Conservation (phyloP, 2,329 filamentous ascomycete species). For the Paramyrothecium sp. region DNA sequence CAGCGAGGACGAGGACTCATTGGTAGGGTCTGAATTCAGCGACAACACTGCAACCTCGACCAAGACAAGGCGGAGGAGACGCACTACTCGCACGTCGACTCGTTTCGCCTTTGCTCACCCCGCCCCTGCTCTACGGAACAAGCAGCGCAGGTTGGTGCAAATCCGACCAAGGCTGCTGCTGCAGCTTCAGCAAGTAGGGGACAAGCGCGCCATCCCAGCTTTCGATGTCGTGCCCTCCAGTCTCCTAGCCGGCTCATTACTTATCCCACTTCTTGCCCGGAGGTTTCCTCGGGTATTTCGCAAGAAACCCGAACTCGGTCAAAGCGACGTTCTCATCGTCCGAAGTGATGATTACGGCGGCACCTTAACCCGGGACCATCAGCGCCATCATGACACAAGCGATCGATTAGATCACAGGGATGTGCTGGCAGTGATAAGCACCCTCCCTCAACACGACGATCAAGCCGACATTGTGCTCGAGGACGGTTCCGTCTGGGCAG, state of each 20-base stretch:
- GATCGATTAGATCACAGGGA: constrained; percentile 46
- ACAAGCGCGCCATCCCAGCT: constrained; percentile 62
- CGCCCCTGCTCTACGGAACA: constrained; percentile 53
- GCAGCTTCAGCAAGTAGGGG: constrained; percentile 67
- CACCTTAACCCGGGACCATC: constrained; percentile 15
- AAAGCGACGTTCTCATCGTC: constrained; percentile 69
- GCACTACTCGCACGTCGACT: constrained; percentile 54
- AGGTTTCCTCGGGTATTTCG: constrained; percentile 64
- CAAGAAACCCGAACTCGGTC: constrained; percentile 61
- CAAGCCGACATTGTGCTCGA: constrained; percentile 65
- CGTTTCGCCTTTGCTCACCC: constrained; percentile 68
- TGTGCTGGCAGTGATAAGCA: constrained; percentile 68
- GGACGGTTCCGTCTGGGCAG: constrained; percentile 60
- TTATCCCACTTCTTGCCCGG: constrained; percentile 57
- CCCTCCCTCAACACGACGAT: constrained; percentile 46
- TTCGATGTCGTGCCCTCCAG: constrained; percentile 73
- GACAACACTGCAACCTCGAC: constrained; percentile 40
- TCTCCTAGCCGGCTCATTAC: constrained; percentile 53
- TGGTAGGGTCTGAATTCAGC: constrained; percentile 41
- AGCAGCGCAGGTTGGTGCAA: constrained; percentile 65
- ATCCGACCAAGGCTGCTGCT: constrained; percentile 67
- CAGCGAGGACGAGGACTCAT: constrained; percentile 49
- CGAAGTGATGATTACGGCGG: constrained; percentile 65
- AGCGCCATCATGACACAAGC: constrained; percentile 47
- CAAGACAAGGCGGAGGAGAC: constrained; percentile 39